Evolutionary conservation across 345 rosid genomes (phyloP), one percentile per base, ranked within the genome.

Genomic region (Acer campestre): DNA sequence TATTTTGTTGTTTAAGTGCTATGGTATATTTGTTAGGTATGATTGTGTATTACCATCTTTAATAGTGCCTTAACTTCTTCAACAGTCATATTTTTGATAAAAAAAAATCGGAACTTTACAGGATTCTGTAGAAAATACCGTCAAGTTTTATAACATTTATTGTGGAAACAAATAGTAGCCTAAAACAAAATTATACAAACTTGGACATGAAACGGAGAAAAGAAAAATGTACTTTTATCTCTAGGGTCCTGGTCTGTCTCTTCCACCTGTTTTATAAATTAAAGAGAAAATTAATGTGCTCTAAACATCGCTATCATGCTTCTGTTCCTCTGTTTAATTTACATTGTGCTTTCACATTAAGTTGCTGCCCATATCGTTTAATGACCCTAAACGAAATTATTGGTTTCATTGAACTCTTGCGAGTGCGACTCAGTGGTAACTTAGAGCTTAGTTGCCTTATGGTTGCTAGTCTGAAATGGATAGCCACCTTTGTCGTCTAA

Each of bases 381-480:
- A 10, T 48, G 25, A 23, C 27, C 35, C 17, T 4, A 46, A 16
- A 20, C 1, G n/a, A 13, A 55, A 58, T 20, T 27, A 35, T 20
- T n/a, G 8, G 25, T 69, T 64, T 68, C 72, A 70, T 48, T 8
- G 63, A 59, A 59, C 66, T 7, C 69, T 76, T 68, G 14, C 16
- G 20, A 31, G 20, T 17, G 53, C 27, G 25, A 67, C 53, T 49
- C 8, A 18, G 38, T 22, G 61, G 6, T 51, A 61, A 44, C 22
- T 22, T 11, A 2, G 48, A 73, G 31, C 51, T n/a, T 56, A 2
- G 22, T 71, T 42, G 11, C 12, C 23, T 10, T 44, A 38, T 67
- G 16, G 64, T 51, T 69, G 65, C 67, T 35, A 51, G 51, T 76
- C 12, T 58, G n/a, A 25, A 70, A 23, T 58, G 18, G 62, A 46